Percentiles rank a stretch among this genome's conserved stretches.
phyloP scores from a whole-genome alignment of 495 filamentous ascomycete genomes.

The Lasiosphaeria miniovina region DNA sequence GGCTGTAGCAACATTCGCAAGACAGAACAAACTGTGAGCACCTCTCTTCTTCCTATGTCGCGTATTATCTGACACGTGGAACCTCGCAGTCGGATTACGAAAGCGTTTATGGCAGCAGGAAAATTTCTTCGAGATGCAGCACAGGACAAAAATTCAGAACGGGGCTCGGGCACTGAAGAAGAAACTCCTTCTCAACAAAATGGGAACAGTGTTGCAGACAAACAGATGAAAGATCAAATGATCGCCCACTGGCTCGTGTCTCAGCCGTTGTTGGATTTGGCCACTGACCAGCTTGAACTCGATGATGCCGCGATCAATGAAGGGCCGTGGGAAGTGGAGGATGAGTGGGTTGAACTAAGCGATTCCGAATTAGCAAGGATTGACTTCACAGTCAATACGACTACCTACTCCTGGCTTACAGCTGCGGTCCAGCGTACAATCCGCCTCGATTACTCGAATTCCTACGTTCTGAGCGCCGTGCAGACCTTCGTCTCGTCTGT shows the following conservation, averaged over 20 bases:
- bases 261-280: too few relatives aligned
- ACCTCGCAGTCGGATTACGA: background rate
- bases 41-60: background rate
- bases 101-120: background rate
- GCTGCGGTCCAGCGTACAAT: background rate
- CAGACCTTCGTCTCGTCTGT: background rate
- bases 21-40: constrained; percentile 7
- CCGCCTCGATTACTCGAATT: background rate
- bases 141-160: background rate
- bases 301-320: background rate
- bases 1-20: constrained; percentile 4
- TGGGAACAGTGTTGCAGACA: too few relatives aligned
- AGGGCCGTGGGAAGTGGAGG: background rate
- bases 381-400: constrained; percentile 7
- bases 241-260: too few relatives aligned
- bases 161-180: background rate
- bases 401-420: constrained; percentile 6
- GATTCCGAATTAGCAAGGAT: constrained; percentile 2
- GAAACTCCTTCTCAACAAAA: background rate
- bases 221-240: too few relatives aligned
- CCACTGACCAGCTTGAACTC: background rate
- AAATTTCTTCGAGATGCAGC: background rate
- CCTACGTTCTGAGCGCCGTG: background rate
- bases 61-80: background rate
- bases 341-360: background rate